phyloP scores from a whole-genome alignment of 225 moss, liverwort and hornwort species.

The Pseudoscleropodium purum region DNA sequence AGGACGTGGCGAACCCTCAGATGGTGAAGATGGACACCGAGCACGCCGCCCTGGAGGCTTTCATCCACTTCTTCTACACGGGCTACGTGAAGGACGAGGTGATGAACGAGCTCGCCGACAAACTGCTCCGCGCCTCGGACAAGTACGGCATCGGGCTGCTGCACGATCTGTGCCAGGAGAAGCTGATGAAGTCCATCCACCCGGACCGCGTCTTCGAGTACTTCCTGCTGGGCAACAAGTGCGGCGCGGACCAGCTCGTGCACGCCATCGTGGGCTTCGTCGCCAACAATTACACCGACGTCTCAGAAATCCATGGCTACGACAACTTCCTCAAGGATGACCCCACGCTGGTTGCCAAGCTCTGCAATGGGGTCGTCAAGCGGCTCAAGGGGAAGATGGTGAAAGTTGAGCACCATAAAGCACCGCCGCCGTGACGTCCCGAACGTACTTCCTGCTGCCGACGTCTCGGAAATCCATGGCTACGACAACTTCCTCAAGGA shows the following conservation, averaged over 20 bases:
- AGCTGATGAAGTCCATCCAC: constrained; percentile 29
- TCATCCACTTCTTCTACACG: constrained; percentile 37
- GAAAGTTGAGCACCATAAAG: constrained; percentile 1
- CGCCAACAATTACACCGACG: constrained; percentile 8
- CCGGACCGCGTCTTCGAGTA: constrained; percentile 27
- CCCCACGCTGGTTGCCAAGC: constrained; percentile 25
- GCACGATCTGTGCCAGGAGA: constrained; percentile 31
- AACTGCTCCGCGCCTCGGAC: constrained; percentile 27
- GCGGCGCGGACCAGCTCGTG: constrained; percentile 25
- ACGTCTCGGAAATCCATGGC: constrained; percentile 16
- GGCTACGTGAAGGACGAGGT: constrained; percentile 9
- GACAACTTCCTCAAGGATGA: constrained; percentile 39
- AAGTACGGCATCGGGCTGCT: constrained; percentile 17
- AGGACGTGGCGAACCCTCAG: constrained; percentile 13
- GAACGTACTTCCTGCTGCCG: constrained; percentile 8
- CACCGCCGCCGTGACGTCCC: neutral
- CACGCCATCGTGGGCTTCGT: constrained; percentile 23
- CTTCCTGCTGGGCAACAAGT: constrained; percentile 26
- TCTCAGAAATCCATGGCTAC: constrained; percentile 19
- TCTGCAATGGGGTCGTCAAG: constrained; percentile 37
- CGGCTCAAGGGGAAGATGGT: constrained; percentile 19
- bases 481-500: constrained; percentile 32
- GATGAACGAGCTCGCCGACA: constrained; percentile 24
- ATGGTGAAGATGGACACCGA: constrained; percentile 48
- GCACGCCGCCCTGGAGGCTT: constrained; percentile 23